A percentile compares a stretch with the other conserved stretches of the same genome.
phyloP scores from a whole-genome alignment of 805 yeast genomes.

The Pichia ethanolica region DNA sequence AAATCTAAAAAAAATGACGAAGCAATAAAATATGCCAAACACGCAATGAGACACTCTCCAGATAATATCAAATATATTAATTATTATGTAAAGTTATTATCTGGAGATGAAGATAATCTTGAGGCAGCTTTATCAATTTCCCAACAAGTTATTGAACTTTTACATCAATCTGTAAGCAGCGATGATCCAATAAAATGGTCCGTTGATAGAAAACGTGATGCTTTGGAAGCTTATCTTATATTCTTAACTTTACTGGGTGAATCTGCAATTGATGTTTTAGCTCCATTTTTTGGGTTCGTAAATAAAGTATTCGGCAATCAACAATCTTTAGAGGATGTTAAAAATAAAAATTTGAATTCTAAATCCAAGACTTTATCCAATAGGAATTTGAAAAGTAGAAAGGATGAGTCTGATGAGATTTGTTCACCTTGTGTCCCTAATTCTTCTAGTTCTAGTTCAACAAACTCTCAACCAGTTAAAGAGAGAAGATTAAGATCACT shows the following conservation, averaged over 20 bases:
- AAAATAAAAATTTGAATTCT: not conserved
- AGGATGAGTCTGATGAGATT: not conserved
- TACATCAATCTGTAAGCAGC: constrained; percentile 31
- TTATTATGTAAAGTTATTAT: constrained; percentile 52
- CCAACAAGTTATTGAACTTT: constrained; percentile 45
- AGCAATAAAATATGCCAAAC: constrained; percentile 40
- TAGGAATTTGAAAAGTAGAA: not conserved
- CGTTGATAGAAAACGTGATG: constrained; percentile 35
- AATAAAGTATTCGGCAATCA: constrained; percentile 27
- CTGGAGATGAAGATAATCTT: constrained; percentile 47
- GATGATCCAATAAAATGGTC: constrained; percentile 12
- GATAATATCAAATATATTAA: constrained; percentile 60
- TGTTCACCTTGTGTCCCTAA: constrained; percentile 11
- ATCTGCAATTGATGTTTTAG: constrained; percentile 36
- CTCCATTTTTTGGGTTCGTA: constrained; percentile 57
- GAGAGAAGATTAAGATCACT: not conserved
- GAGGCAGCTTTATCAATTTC: constrained; percentile 34
- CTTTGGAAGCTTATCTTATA: constrained; percentile 65
- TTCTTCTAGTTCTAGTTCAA: not conserved
- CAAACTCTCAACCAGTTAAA: not conserved
- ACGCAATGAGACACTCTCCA: constrained; percentile 41
- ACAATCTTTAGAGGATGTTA: not conserved
- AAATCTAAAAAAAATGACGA: constrained; percentile 35
- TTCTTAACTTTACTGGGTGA: constrained; percentile 64
- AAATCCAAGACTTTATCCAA: not conserved